These are phyloP conservation scores for Juncus effusus DNA, from an alignment of 176 grass and related monocot genomes.

Conservation along the genomic window DNA sequence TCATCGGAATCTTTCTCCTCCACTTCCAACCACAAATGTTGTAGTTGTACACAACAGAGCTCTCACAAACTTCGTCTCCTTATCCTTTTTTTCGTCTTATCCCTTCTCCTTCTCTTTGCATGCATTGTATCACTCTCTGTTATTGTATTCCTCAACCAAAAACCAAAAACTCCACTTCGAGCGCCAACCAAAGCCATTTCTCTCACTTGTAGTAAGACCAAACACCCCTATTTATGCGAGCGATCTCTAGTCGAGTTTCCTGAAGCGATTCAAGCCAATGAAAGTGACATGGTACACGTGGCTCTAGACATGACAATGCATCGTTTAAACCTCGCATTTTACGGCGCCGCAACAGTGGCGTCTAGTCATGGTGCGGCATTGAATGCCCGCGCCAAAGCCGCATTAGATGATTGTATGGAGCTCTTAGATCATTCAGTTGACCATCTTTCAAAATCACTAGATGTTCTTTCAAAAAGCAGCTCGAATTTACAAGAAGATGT, in stretches of 20 bases:
- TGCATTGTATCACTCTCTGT: constrained; percentile 3
- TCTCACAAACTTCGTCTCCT: constrained; percentile 8
- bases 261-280: constrained; percentile 9
- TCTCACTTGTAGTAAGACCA: not conserved
- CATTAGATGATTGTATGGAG: constrained; percentile 62
- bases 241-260: constrained; percentile 13
- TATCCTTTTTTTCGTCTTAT: not conserved
- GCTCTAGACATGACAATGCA: constrained; percentile 46
- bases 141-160: constrained; percentile 8
- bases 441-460: constrained; percentile 32
- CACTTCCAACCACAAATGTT: not conserved
- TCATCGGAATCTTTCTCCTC: not conserved
- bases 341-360: constrained; percentile 18
- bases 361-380: constrained; percentile 1
- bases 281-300: constrained; percentile 30
- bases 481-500: constrained; percentile 36
- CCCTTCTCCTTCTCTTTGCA: constrained; percentile 22
- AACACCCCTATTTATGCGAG: constrained; percentile 1
- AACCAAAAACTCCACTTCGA: constrained; percentile 2
- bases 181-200: constrained; percentile 19
- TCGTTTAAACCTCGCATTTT: constrained; percentile 35
- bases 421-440: constrained; percentile 43
- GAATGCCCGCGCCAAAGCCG: constrained; percentile 28
- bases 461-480: not conserved
- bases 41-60: constrained; percentile 7